Base-by-base conservation (phyloP, 768 basidiomycete species). In the Royoungia palumana region DNA sequence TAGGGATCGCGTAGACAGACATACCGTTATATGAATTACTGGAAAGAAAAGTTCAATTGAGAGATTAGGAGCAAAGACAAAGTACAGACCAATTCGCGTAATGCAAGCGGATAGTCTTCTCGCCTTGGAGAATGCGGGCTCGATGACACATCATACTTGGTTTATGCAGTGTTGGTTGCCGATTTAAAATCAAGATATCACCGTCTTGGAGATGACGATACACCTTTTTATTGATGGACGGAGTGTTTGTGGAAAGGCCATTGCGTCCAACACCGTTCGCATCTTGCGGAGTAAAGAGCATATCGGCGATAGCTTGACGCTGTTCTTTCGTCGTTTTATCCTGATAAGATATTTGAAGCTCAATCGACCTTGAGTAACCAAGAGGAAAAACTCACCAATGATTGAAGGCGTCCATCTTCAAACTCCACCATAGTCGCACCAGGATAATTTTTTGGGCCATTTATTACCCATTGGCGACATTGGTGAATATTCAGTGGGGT, bases 111-210 rank as follows among this genome's bases (percentile, higher is more conserved):
- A 99, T 98, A 0, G 96, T 98, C 75, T 97, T 99, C 71, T 99
- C 96, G 21, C 95, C 96, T 53, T 84, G 80, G 53, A 99, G 68
- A 17, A 98, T 87, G 48, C 86, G 85, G 14, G 95, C 95, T 58
- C 82, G 87, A 66, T 99, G 96, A 8, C 85, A 87, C 96, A 99
- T 99, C 95, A 99, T 99, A 76, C 90, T 93, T 19, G 96, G 95
- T 65, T 99, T 99, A 67, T 99, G 96, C 44, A 99, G 76, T 2
- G 96, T 98, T 7, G 96, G 96, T 73, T 99, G 96, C 44, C 96
- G 88, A 65, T 99, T 99, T 34, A 99, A 75, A 57, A 99, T 89
- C 48, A 99, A 72, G 46, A 95, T 87, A 65, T 99, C 96, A 3
- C 96, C 96, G 67, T 98, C 93, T 35, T 81, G 81, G 6, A 99